These are phyloP conservation scores for Ceratobasidium sp. DNA, from an alignment of 1,284 basidiomycete genomes.

Conservation along the genomic window DNA sequence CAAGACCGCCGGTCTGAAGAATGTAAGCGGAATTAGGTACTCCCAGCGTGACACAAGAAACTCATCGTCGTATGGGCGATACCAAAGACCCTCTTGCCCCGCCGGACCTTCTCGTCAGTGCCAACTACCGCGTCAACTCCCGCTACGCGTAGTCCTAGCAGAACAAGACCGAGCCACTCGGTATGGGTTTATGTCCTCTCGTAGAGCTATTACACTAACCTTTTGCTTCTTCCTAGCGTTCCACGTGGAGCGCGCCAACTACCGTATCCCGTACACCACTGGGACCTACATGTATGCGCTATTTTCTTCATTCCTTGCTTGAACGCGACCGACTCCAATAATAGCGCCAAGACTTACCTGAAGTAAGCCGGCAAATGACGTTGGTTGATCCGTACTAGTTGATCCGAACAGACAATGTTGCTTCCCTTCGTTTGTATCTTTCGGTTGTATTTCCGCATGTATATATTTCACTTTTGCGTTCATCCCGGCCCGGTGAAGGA, in stretches of 20 bases:
- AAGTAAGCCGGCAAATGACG: not conserved
- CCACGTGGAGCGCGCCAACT: slow-evolving; percentile 33
- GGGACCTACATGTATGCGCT: slow-evolving; percentile 45
- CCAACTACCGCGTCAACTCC: slow-evolving; percentile 40
- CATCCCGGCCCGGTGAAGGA: not conserved
- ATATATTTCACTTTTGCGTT: not conserved
- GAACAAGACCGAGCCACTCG: slow-evolving; percentile 32
- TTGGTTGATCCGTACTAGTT: no score
- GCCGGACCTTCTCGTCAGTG: slow-evolving; percentile 40
- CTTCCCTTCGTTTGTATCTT: not conserved
- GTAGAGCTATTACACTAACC: not conserved
- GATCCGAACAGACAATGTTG: not conserved
- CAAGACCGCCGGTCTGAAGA: slow-evolving; percentile 70
- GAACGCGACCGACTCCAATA: not conserved
- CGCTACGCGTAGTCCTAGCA: slow-evolving; percentile 37
- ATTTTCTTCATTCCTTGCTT: not conserved
- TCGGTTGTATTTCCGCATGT: not conserved
- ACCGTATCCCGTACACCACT: slow-evolving; percentile 41
- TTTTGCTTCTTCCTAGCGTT: slow-evolving; percentile 2
- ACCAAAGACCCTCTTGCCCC: slow-evolving; percentile 18
- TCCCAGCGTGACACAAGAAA: not conserved
- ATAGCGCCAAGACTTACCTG: slow-evolving; percentile 19
- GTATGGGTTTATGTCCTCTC: not conserved
- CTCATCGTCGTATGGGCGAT: no score
- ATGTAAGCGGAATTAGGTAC: slow-evolving; percentile 9